A percentile compares a stretch with the other conserved stretches of the same genome.
Evolutionary conservation across 2,329 filamentous ascomycete species (phyloP).

Genomic region (Colletotrichum tropicale): DNA sequence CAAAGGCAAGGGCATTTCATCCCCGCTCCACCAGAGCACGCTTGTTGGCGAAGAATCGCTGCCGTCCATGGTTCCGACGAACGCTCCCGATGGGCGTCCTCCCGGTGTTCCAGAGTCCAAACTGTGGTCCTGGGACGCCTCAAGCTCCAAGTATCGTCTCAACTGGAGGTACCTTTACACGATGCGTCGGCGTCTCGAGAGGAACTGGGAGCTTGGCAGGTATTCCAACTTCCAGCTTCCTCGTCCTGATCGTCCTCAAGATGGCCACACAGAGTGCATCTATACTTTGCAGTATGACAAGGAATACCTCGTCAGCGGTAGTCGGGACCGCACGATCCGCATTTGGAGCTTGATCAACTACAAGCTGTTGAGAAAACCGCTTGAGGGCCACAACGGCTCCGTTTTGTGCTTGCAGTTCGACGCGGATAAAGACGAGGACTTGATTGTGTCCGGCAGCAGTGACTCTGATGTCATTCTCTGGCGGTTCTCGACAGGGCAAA

Average conservation of each 20-base stretch:
- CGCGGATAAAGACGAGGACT: constrained; percentile 81
- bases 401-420: constrained; percentile 97
- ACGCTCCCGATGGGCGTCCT: constrained; percentile 25
- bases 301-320: constrained; percentile 90
- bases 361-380: constrained; percentile 74
- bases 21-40: constrained; percentile 8
- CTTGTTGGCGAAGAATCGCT: constrained; percentile 31
- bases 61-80: constrained; percentile 30
- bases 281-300: constrained; percentile 92
- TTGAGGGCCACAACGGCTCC: constrained; percentile 81
- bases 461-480: constrained; percentile 91
- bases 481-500: constrained; percentile 89
- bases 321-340: constrained; percentile 83
- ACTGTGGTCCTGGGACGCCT: constrained; percentile 56
- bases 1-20: constrained; percentile 30
- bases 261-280: constrained; percentile 90
- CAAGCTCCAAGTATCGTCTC: constrained; percentile 62
- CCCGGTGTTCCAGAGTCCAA: constrained; percentile 43
- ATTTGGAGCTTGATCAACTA: constrained; percentile 89
- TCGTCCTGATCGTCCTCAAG: constrained; percentile 77
- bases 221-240: constrained; percentile 90
- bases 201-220: constrained; percentile 87
- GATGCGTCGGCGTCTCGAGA: constrained; percentile 82
- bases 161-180: constrained; percentile 96
- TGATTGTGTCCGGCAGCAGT: constrained; percentile 95